phyloP scores from a whole-genome alignment of 2,329 filamentous ascomycete species.

The Verticillium tricorpus region DNA sequence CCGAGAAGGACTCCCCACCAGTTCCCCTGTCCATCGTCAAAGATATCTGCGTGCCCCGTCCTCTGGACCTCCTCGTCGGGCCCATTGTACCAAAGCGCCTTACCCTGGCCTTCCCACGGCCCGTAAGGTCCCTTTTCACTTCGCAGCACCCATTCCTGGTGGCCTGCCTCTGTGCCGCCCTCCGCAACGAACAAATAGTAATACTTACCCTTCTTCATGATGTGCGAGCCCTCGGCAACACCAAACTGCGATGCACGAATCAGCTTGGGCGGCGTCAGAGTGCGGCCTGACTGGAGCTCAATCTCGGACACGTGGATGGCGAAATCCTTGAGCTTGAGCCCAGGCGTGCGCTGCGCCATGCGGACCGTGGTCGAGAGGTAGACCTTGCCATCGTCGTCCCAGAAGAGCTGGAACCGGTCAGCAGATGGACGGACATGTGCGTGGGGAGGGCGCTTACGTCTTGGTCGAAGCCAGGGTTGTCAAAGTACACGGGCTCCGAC shows the following conservation, averaged over 20 bases:
- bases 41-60: conserved; percentile 44
- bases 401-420: conserved; percentile 29
- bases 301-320: conserved; percentile 42
- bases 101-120: conserved; percentile 42
- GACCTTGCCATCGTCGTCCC: conserved; percentile 42
- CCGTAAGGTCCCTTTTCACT: conserved; percentile 38
- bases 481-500: conserved; percentile 51
- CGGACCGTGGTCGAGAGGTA: conserved; percentile 42
- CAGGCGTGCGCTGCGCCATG: conserved; percentile 27
- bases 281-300: conserved; percentile 34
- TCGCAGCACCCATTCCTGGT: conserved; percentile 48
- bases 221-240: conserved; percentile 37
- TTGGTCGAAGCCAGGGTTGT: conserved; percentile 49
- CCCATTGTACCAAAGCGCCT: conserved; percentile 42
- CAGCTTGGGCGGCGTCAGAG: conserved; percentile 27
- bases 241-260: conserved; percentile 33
- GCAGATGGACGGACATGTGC: background rate
- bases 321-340: conserved; percentile 44
- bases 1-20: conserved; percentile 46
- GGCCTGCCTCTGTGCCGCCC: conserved; percentile 40
- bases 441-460: conserved; percentile 31
- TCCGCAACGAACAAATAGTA: conserved; percentile 37
- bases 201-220: conserved; percentile 26
- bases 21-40: conserved; percentile 36
- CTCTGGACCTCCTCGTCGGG: conserved; percentile 42